Evolutionary conservation across 2,329 filamentous ascomycete species (phyloP), one percentile per base, ranked within the genome.

Genomic region (Colletotrichum tabaci): DNA sequence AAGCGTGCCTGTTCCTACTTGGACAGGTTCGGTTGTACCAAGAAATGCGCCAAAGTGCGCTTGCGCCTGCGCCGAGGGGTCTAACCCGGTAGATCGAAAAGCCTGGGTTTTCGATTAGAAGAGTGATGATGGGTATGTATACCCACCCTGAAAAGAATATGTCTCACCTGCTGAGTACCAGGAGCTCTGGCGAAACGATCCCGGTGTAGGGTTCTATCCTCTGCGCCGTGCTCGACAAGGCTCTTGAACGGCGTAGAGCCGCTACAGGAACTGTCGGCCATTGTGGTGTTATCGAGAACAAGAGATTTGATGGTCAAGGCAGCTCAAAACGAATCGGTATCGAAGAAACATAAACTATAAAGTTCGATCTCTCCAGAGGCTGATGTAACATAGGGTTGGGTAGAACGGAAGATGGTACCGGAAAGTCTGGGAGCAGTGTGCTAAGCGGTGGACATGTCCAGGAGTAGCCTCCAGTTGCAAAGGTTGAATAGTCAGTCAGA

Each of bases 211-310:
- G 81, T 82, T 60, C 79, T 78, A 75, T 85, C 83, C 55, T 80
- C 80, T n/a, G 78, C 77, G 61, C 85, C 82, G 49, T 85, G 82
- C 10, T 85, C 82, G 23, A 83, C 75, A 52, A 85, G 78, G 15
- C 79, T 81, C 77, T 85, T 85, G 66, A 85, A 84, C 46, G 84
- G 83, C 60, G 81, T 82, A 2, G 79, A 78, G 44, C 82, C 83
- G 72, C 82, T 83, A 73, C 84, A 85, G 12, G 83, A 82, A 66
- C 79, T 79, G 63, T 84, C 82, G 47, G 82, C 79, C 83, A 85
- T 85, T 65, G 30, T 47, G 30, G 16, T 13, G 38, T 47, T 35
- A 42, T 12, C 16, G n/a, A 21, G 16, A n/a, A 9, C 35, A 12
- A 23, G n/a, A 4, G 10, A 4, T 6, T 49, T 12, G 47, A 21